Evolutionary conservation across 2,329 filamentous ascomycete genomes (phyloP), one percentile per base, ranked within the genome.

Genomic region (Fusarium solani-melongenae): DNA sequence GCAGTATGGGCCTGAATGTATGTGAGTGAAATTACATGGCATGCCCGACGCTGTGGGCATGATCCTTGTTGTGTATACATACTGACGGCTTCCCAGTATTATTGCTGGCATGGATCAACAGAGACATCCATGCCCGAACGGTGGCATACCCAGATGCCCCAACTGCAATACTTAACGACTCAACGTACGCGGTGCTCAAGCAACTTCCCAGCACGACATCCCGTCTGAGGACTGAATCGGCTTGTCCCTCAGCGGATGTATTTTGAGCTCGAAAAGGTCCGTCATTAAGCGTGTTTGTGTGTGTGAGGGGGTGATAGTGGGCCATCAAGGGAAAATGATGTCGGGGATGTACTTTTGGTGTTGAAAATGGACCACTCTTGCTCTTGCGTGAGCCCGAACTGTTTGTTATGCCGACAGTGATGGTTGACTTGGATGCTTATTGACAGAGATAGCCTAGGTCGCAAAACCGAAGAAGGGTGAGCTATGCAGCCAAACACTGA

Each of bases 31-130:
- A 41, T 20, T 4, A 3, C 8, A 39, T n/a, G 14, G 1, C 14
- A 7, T 6, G 14, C 14, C 33, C 1, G 6, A 7, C 36, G 36
- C 29, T 8, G 10, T 34, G 33, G 41, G n/a, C n/a, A 38, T 38
- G 5, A 57, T 38, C 57, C 27, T 34, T 46, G 27, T 27, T n/a
- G 27, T 4, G 24, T 46, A 60, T 60, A 60, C 11, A 63, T 67
- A 56, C 64, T 73, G 12, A 70, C 56, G 10, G 5, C 59, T 51
- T 27, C 29, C 12, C n/a, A 74, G 71, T 74, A 69, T 22, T 65
- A 44, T 36, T 74, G 71, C 5, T 64, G 70, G 1, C 59, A 72
- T 11, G 71, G 71, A n/a, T n/a, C n/a, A n/a, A n/a, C n/a, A n/a
- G n/a, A n/a, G n/a, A n/a, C n/a, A n/a, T 7, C 71, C 71, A 1